A percentile compares a stretch with the other conserved stretches of the same genome.
Conservation (phyloP, 352 stramenopile species). For the Phytophthora niederhauseri region DNA sequence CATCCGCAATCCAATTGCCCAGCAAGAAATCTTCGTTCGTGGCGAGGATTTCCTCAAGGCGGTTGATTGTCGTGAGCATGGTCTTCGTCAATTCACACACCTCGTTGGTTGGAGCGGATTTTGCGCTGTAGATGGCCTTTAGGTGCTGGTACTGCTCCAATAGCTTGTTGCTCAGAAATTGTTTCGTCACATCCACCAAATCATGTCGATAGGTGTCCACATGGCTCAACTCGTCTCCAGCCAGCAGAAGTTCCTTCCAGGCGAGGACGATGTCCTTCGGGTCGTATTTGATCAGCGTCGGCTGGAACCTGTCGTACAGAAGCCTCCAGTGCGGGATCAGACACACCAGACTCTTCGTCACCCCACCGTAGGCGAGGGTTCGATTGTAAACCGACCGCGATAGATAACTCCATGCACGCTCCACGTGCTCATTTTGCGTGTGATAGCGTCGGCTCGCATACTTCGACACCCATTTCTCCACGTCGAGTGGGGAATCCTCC, state of each 20-base stretch:
- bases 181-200: constrained; percentile 71
- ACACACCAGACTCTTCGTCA: constrained; percentile 76
- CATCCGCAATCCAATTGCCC: constrained; percentile 71
- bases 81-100: constrained; percentile 44
- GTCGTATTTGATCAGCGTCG: constrained; percentile 72
- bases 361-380: constrained; percentile 60
- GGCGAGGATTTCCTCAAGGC: constrained; percentile 64
- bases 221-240: constrained; percentile 38
- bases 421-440: constrained; percentile 43
- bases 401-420: constrained; percentile 59
- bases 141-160: constrained; percentile 61
- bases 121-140: constrained; percentile 45
- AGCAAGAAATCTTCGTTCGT: constrained; percentile 77
- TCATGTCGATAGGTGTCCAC: constrained; percentile 72
- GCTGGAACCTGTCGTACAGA: constrained; percentile 66
- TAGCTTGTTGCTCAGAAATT: constrained; percentile 72
- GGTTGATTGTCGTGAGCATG: constrained; percentile 52
- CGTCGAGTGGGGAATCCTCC: constrained; percentile 48
- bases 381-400: constrained; percentile 75
- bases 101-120: constrained; percentile 26
- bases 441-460: constrained; percentile 68
- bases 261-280: constrained; percentile 55
- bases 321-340: constrained; percentile 71
- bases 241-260: constrained; percentile 59
- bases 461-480: constrained; percentile 45